Evolutionary conservation across 257 asterid species (phyloP).

Genomic region (Oldenlandia corymbosa): DNA sequence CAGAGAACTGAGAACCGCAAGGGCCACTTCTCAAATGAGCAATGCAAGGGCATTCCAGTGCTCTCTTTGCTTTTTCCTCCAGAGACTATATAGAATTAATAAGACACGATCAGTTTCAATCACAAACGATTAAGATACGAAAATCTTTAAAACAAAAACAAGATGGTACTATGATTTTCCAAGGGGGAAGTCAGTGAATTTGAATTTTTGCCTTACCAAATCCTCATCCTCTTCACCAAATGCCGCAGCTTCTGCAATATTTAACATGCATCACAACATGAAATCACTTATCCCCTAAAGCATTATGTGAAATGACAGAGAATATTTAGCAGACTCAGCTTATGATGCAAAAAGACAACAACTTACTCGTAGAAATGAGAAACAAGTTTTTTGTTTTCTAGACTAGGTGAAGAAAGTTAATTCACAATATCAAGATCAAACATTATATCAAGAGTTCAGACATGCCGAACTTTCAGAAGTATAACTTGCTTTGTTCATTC

Average conservation of each 20-base stretch:
- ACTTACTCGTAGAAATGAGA: no score
- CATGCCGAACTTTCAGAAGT: no score
- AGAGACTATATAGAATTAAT: slow-evolving; percentile 25
- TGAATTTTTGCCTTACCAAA: slow-evolving; percentile 18
- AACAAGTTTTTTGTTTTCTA: no score
- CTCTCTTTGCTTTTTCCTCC: slow-evolving; percentile 72
- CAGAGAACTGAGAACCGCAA: slow-evolving; percentile 76
- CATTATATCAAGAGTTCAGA: no score
- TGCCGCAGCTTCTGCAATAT: slow-evolving; percentile 63
- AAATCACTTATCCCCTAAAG: neutral
- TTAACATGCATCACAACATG: neutral
- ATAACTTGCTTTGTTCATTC: no score
- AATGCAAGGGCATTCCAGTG: slow-evolving; percentile 89
- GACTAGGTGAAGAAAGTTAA: neutral
- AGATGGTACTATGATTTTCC: neutral
- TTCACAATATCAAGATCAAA: no score
- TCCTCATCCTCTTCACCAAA: slow-evolving; percentile 46
- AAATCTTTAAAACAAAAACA: neutral
- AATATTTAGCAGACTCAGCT: neutral
- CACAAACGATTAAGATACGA: neutral
- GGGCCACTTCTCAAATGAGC: slow-evolving; percentile 67
- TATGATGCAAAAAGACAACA: no score
- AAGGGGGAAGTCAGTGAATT: neutral
- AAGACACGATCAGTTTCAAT: neutral
- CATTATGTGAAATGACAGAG: neutral